Conservation (phyloP, 495 filamentous ascomycete genomes). For the Daldinia vernicosa region DNA sequence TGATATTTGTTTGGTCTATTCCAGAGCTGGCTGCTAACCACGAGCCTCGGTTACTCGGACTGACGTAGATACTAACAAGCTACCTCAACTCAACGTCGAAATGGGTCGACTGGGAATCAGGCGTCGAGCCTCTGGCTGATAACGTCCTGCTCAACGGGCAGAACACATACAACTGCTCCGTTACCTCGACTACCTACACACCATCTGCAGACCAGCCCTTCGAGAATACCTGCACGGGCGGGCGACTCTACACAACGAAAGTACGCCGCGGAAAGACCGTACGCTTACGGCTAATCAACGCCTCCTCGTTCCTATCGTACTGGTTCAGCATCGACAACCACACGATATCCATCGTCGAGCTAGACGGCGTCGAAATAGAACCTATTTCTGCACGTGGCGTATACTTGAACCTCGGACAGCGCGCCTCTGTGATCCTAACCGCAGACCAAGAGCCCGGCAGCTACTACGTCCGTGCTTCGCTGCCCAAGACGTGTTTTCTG, state of each 20-base stretch:
- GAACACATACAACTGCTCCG: constrained; percentile 51
- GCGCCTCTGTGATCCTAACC: constrained; percentile 42
- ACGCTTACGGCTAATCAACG: constrained; percentile 45
- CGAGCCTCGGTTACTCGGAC: constrained; percentile 39
- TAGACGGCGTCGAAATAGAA: constrained; percentile 45
- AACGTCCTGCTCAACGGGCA: constrained; percentile 64
- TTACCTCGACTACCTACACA: constrained; percentile 39
- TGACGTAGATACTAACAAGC: constrained; percentile 35
- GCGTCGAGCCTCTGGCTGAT: constrained; percentile 51
- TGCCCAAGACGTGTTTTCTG: constrained; percentile 45
- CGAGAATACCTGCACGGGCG: constrained; percentile 32
- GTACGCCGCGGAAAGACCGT: constrained; percentile 13
- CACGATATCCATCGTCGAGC: constrained; percentile 43
- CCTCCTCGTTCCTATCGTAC: constrained; percentile 42
- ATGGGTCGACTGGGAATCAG: constrained; percentile 45
- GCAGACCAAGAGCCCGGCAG: constrained; percentile 40
- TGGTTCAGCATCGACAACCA: constrained; percentile 49
- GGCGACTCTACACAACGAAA: constrained; percentile 35
- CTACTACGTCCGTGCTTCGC: constrained; percentile 44
- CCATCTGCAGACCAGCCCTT: constrained; percentile 9
- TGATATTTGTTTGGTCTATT: too few species aligned
- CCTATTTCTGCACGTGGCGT: constrained; percentile 42
- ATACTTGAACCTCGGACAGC: constrained; percentile 46
- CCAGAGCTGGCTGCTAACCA: not conserved
- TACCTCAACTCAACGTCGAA: constrained; percentile 44